phyloP scores from a whole-genome alignment of 1,284 basidiomycete genomes.

The Moesziomyces parantarcticus region DNA sequence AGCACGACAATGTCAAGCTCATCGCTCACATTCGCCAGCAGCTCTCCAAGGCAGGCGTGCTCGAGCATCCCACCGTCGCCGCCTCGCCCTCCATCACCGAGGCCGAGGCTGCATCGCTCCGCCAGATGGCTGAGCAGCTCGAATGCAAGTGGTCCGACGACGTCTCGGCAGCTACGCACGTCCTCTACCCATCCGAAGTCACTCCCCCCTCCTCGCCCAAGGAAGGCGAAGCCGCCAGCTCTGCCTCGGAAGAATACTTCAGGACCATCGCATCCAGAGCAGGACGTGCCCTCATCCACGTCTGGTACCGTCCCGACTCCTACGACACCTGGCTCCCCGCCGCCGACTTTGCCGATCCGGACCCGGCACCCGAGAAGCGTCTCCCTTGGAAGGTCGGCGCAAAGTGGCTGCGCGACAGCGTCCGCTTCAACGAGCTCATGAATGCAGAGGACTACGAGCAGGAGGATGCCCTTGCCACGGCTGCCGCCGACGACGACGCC shows the following conservation, averaged over 20 bases:
- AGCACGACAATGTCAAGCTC: constrained; percentile 50
- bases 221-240: constrained; percentile 26
- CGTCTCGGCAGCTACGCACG: constrained; percentile 51
- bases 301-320: constrained; percentile 68
- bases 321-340: constrained; percentile 68
- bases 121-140: constrained; percentile 50
- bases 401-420: constrained; percentile 63
- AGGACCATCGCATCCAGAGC: constrained; percentile 61
- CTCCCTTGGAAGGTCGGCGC: constrained; percentile 56
- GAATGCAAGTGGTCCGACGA: constrained; percentile 62
- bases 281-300: constrained; percentile 65
- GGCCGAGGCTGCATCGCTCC: constrained; percentile 57
- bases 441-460: constrained; percentile 67
- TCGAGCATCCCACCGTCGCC: constrained; percentile 50
- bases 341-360: constrained; percentile 64
- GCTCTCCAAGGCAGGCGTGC: constrained; percentile 39
- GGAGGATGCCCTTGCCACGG: constrained; percentile 51
- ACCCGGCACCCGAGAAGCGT: constrained; percentile 61
- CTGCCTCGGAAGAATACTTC: constrained; percentile 60
- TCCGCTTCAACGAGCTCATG: constrained; percentile 66
- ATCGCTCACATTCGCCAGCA: constrained; percentile 52
- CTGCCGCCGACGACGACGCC: constrained; percentile 16
- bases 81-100: constrained; percentile 53
- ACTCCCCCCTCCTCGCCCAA: constrained; percentile 52
- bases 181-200: constrained; percentile 53